These are phyloP conservation scores for Zancudomyces culisetae DNA, from an alignment of 371 early-diverging fungal genomes.

Conservation along the genomic window DNA sequence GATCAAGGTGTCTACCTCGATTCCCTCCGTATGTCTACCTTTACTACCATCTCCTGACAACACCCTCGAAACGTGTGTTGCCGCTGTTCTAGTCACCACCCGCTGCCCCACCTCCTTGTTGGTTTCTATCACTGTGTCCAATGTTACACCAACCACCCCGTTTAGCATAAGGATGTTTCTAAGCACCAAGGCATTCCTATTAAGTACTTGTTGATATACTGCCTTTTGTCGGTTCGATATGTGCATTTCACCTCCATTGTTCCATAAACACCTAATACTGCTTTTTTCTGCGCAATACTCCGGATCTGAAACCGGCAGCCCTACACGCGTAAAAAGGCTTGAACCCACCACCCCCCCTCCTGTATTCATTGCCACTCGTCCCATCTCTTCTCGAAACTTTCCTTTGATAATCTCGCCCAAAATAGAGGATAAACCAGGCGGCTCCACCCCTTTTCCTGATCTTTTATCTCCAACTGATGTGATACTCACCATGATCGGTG, in stretches of 20 bases:
- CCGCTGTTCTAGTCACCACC: background rate
- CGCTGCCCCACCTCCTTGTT: slow-evolving; percentile 3
- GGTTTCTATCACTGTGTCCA: slow-evolving; percentile 8
- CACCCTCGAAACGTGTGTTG: too few relatives aligned
- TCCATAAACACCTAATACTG: background rate
- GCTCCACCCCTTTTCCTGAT: background rate
- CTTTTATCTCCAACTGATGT: background rate
- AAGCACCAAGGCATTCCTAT: slow-evolving; percentile 17
- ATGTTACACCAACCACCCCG: background rate
- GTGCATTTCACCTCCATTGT: background rate
- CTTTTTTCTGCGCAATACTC: background rate
- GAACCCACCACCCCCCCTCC: background rate
- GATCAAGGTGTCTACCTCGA: background rate
- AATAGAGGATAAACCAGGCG: background rate
- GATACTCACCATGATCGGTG: background rate
- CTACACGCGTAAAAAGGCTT: slow-evolving; percentile 1
- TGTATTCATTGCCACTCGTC: background rate
- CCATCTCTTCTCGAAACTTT: background rate
- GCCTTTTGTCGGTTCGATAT: slow-evolving; percentile 2
- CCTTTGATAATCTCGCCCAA: background rate
- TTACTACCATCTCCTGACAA: background rate
- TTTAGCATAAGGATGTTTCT: slow-evolving; percentile 19
- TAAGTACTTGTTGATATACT: slow-evolving; percentile 15
- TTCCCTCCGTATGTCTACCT: background rate
- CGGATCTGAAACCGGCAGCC: background rate